Percentiles rank a stretch among this genome's conserved stretches.
phyloP scores from a whole-genome alignment of 768 basidiomycete species.

The Lanmaoa rubissima region DNA sequence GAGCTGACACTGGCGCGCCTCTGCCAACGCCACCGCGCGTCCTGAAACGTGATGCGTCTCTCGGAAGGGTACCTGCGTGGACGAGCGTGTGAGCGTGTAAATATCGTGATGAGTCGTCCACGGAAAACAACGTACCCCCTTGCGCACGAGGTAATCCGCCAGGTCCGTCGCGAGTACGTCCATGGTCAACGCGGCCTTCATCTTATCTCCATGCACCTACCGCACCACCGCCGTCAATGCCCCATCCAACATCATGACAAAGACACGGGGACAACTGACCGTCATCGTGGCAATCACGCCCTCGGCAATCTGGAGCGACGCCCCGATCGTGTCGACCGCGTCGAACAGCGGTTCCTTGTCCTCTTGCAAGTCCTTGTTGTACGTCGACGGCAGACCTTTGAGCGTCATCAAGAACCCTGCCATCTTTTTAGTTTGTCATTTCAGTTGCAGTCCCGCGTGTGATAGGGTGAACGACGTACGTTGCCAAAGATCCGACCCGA shows the following conservation, averaged over 20 bases:
- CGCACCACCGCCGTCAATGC: background rate
- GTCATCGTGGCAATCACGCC: constrained; percentile 91
- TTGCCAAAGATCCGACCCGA: constrained; percentile 93
- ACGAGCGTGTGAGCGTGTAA: background rate
- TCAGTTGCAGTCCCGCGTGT: background rate
- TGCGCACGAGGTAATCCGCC: constrained; percentile 97
- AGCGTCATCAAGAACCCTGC: constrained; percentile 96
- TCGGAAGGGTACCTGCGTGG: constrained; percentile 85
- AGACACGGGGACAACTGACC: constrained; percentile 41
- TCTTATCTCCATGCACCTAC: constrained; percentile 87
- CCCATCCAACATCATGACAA: background rate
- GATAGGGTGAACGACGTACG: constrained; percentile 25
- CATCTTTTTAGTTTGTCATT: constrained; percentile 54
- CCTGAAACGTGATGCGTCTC: constrained; percentile 99
- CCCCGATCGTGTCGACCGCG: constrained; percentile 82
- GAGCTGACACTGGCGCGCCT: constrained; percentile 75
- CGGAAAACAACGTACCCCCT: constrained; percentile 69
- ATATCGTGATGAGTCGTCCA: background rate
- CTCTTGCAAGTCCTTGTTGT: constrained; percentile 99
- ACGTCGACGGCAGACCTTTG: constrained; percentile 96
- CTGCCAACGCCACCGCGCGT: constrained; percentile 92
- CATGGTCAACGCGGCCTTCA: constrained; percentile 89
- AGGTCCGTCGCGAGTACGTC: constrained; percentile 99
- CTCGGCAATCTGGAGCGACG: constrained; percentile 88
- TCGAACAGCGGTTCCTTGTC: constrained; percentile 98